These are phyloP conservation scores for Meyerozyma sp. DNA, from an alignment of 1,139 yeast genomes.

Conservation along the genomic window DNA sequence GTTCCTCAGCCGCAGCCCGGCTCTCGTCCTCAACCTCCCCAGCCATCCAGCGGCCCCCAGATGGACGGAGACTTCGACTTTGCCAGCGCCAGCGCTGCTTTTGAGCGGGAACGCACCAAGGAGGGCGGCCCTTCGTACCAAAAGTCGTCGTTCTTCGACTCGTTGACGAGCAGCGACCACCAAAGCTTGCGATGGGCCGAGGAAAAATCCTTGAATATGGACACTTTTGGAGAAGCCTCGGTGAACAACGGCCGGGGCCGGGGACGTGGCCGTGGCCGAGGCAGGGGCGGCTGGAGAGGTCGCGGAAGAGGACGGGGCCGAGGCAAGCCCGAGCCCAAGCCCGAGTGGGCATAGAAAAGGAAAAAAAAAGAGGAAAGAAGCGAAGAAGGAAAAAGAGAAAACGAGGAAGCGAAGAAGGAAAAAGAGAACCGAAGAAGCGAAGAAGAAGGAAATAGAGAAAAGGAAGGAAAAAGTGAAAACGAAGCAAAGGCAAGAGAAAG, in stretches of 20 bases:
- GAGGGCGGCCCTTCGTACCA: slow-evolving; percentile 14
- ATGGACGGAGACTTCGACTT: slow-evolving; percentile 9
- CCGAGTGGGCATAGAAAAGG: slow-evolving; percentile 36
- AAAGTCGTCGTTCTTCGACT: slow-evolving; percentile 19
- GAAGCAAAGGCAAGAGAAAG: no score
- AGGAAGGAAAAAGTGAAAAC: no score
- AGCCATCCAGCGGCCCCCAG: slow-evolving; percentile 17
- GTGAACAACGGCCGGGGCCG: slow-evolving; percentile 24
- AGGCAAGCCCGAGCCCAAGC: slow-evolving; percentile 25
- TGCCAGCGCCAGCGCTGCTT: slow-evolving; percentile 13
- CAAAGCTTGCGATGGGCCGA: slow-evolving; percentile 59
- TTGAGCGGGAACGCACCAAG: slow-evolving; percentile 12
- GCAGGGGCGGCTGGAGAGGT: slow-evolving; percentile 17
- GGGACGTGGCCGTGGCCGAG: slow-evolving; percentile 20
- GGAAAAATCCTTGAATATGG: slow-evolving; percentile 41
- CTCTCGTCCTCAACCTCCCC: slow-evolving; percentile 16
- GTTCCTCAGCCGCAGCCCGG: slow-evolving; percentile 7
- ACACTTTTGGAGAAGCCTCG: slow-evolving; percentile 24
- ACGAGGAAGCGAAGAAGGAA: neutral
- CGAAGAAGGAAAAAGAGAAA: neutral
- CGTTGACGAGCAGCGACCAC: slow-evolving; percentile 39
- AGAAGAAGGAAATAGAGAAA: neutral
- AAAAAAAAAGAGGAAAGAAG: neutral
- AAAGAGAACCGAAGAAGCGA: neutral
- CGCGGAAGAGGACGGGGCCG: slow-evolving; percentile 22